Conservation (phyloP, 1,284 basidiomycete genomes). For the Schizophyllum commune region DNA sequence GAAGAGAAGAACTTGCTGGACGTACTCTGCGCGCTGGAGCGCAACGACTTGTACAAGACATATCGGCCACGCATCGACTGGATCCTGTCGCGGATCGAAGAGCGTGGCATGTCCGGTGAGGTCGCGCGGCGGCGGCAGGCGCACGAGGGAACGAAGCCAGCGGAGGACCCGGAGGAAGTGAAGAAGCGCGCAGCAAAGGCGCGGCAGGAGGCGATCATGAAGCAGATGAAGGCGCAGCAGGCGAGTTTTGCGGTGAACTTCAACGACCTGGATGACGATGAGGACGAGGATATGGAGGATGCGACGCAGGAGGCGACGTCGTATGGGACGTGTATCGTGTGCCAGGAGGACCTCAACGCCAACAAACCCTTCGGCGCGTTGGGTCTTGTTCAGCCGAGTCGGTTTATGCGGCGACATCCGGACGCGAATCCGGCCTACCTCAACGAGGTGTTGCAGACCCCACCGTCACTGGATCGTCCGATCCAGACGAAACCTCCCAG, state of each 20-base stretch:
- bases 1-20: conserved; percentile 60
- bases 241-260: conserved; percentile 76
- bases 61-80: conserved; percentile 69
- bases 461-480: conserved; percentile 58
- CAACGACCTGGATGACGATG: conserved; percentile 44
- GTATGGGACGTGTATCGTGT: conserved; percentile 93
- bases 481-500: conserved; percentile 7
- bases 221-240: conserved; percentile 89
- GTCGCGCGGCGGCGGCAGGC: conserved; percentile 42
- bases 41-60: conserved; percentile 62
- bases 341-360: conserved; percentile 86
- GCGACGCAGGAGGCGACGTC: conserved; percentile 43
- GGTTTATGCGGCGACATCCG: conserved; percentile 74
- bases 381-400: conserved; percentile 87
- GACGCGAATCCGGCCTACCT: conserved; percentile 64
- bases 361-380: conserved; percentile 80
- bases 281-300: conserved; percentile 22
- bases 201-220: conserved; percentile 85
- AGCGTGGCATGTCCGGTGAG: conserved; percentile 36
- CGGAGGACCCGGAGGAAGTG: conserved; percentile 51
- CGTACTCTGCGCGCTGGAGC: conserved; percentile 69
- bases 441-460: conserved; percentile 67
- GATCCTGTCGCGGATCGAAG: conserved; percentile 59
- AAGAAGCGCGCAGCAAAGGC: conserved; percentile 79
- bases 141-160: conserved; percentile 18